A percentile compares a stretch with the other conserved stretches of the same genome.
These are phyloP conservation scores for Phytophthora europaea DNA, from an alignment of 352 stramenopile species.

Conservation along the genomic window DNA sequence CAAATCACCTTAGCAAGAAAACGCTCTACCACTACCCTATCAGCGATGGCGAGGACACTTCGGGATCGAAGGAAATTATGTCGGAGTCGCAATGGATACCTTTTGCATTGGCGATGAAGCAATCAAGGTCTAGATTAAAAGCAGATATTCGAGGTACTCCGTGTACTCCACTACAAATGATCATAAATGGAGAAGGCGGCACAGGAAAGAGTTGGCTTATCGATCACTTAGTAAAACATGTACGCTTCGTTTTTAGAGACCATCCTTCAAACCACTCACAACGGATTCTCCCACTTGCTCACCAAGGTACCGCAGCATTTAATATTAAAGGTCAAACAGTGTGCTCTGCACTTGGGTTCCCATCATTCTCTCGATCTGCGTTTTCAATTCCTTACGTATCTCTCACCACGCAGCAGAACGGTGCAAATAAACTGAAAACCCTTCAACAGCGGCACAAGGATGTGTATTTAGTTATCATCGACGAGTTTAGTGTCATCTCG, in stretches of 20 bases:
- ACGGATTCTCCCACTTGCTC: constrained; percentile 2
- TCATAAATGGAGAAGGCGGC: constrained; percentile 4
- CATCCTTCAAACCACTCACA: too few relatives aligned
- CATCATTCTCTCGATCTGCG: constrained; percentile 7
- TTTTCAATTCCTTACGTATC: constrained; percentile 11
- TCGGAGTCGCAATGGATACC: constrained; percentile 16
- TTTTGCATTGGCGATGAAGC: constrained; percentile 10
- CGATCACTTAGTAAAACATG: constrained; percentile 12
- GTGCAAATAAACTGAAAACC: background rate
- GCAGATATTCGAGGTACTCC: background rate
- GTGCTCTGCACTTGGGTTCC: background rate
- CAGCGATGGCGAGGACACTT: background rate
- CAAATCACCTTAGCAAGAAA: too few relatives aligned
- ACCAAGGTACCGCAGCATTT: constrained; percentile 13
- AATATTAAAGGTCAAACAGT: constrained; percentile 12
- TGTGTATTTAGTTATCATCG: constrained; percentile 14
- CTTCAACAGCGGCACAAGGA: background rate
- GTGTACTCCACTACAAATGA: constrained; percentile 1
- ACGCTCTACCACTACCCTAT: constrained; percentile 6
- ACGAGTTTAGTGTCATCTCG: constrained; percentile 8
- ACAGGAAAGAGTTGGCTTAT: constrained; percentile 10
- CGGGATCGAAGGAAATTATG: background rate
- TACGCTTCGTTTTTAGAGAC: constrained; percentile 3
- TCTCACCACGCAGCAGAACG: background rate
- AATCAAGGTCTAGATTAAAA: background rate